Percentiles rank a stretch among this genome's conserved stretches.
Evolutionary conservation across 805 yeast genomes (phyloP).

Genomic region (Priceomyces melissophilus): DNA sequence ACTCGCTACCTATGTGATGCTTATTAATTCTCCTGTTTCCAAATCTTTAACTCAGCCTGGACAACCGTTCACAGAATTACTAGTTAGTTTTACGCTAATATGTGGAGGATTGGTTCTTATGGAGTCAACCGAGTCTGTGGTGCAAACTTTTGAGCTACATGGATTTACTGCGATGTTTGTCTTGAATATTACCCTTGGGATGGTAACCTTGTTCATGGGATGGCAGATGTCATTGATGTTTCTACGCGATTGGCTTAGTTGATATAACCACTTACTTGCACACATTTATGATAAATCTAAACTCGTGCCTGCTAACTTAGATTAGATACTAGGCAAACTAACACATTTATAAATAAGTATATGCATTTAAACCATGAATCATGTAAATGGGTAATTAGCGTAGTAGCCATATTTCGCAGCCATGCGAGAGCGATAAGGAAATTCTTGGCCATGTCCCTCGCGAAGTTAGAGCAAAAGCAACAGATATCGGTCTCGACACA

Average conservation of each 20-base stretch:
- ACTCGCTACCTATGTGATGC: constrained; percentile 57
- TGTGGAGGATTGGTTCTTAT: constrained; percentile 91
- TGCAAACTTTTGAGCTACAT: constrained; percentile 66
- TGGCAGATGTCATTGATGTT: constrained; percentile 77
- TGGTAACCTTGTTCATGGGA: constrained; percentile 75
- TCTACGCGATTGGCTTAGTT: constrained; percentile 51
- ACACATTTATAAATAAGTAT: too few species aligned
- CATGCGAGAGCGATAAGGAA: too few species aligned
- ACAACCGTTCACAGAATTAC: constrained; percentile 83
- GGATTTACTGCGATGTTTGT: constrained; percentile 90
- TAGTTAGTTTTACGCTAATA: constrained; percentile 73
- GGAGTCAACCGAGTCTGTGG: constrained; percentile 85
- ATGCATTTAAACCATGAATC: too few species aligned
- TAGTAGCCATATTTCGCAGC: too few species aligned
- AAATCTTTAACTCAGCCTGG: constrained; percentile 27
- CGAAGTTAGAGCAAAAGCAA: too few species aligned
- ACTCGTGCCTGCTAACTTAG: too few species aligned
- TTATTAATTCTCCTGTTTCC: constrained; percentile 35
- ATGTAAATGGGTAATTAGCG: too few species aligned
- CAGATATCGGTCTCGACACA: too few species aligned
- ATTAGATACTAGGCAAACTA: too few species aligned
- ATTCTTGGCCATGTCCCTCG: too few species aligned
- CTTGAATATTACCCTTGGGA: constrained; percentile 79
- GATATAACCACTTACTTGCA: too few species aligned
- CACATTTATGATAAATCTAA: too few species aligned